phyloP scores from a whole-genome alignment of 1,139 yeast species.

The Insectozyma bohioensis region DNA sequence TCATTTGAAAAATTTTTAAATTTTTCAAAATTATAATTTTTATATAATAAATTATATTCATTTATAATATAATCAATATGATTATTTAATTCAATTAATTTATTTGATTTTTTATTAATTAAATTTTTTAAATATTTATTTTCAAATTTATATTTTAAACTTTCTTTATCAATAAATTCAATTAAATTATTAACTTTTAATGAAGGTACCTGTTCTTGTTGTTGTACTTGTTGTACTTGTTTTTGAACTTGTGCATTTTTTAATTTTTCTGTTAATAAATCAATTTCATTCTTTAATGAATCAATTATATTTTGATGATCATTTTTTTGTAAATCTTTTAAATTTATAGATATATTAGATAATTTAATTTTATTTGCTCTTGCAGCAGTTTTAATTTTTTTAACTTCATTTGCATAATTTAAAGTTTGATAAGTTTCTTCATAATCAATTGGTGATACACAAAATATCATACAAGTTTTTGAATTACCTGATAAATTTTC shows the following conservation, averaged over 20 bases:
- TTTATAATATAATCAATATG: slow-evolving; percentile 32
- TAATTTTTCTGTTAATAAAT: slow-evolving; percentile 28
- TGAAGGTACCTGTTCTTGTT: slow-evolving; percentile 3
- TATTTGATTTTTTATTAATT: slow-evolving; percentile 20
- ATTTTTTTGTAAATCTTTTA: slow-evolving; percentile 28
- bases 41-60: slow-evolving; percentile 18
- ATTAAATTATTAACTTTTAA: slow-evolving; percentile 27
- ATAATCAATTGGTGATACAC: slow-evolving; percentile 71
- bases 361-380: slow-evolving; percentile 40
- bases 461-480: slow-evolving; percentile 73
- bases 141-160: slow-evolving; percentile 32
- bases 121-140: slow-evolving; percentile 29
- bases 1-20: slow-evolving; percentile 2
- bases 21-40: slow-evolving; percentile 4
- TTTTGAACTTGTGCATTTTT: slow-evolving; percentile 9
- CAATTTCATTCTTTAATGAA: slow-evolving; percentile 32
- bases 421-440: slow-evolving; percentile 75
- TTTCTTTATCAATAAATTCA: slow-evolving; percentile 32
- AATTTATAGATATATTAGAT: slow-evolving; percentile 28
- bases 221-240: slow-evolving; percentile 1
- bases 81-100: slow-evolving; percentile 25
- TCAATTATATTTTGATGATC: slow-evolving; percentile 32
- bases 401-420: slow-evolving; percentile 74
- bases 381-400: slow-evolving; percentile 65
- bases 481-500: slow-evolving; percentile 76